These are phyloP conservation scores for Lojkania enalia DNA, from an alignment of 2,329 filamentous ascomycete genomes.

Conservation along the genomic window DNA sequence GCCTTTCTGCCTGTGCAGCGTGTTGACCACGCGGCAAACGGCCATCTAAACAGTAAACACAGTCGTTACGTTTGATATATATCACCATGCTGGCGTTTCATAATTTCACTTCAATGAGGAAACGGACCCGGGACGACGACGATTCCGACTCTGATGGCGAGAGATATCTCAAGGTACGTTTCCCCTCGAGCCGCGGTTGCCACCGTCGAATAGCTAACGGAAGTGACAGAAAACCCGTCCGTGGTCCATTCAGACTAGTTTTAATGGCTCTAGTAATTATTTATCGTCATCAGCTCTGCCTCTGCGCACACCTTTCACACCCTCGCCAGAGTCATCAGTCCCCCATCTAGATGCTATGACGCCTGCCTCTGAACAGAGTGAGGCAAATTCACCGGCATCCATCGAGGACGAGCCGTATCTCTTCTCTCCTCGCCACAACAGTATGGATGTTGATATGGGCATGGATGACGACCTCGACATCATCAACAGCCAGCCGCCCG, in stretches of 20 bases:
- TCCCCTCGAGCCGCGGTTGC: background rate
- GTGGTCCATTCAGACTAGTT: conserved; percentile 21
- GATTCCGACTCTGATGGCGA: conserved; percentile 40
- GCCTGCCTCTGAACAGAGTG: conserved; percentile 32
- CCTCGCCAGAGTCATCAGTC: conserved; percentile 31
- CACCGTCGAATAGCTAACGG: conserved; percentile 15
- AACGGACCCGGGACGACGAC: conserved; percentile 40
- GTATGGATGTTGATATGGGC: conserved; percentile 40
- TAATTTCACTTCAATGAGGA: too few relatives aligned
- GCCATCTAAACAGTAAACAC: background rate
- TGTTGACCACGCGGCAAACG: conserved; percentile 25
- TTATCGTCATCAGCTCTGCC: conserved; percentile 23
- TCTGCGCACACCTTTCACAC: conserved; percentile 26
- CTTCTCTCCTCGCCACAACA: conserved; percentile 25
- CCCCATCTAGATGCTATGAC: conserved; percentile 36
- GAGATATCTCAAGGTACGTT: conserved; percentile 34
- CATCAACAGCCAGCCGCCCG: conserved; percentile 38
- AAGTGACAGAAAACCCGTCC: conserved; percentile 35
- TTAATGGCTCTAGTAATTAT: conserved; percentile 22
- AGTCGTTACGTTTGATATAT: too few relatives aligned
- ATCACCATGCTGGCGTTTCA: conserved; percentile 37
- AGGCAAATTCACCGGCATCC: conserved; percentile 31
- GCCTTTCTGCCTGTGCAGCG: conserved; percentile 18
- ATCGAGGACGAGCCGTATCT: conserved; percentile 22
- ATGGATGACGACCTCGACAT: conserved; percentile 40